A percentile compares a stretch with the other conserved stretches of the same genome.
Conservation (phyloP, 306 rosid genomes). For the Malus sylvestris region DNA sequence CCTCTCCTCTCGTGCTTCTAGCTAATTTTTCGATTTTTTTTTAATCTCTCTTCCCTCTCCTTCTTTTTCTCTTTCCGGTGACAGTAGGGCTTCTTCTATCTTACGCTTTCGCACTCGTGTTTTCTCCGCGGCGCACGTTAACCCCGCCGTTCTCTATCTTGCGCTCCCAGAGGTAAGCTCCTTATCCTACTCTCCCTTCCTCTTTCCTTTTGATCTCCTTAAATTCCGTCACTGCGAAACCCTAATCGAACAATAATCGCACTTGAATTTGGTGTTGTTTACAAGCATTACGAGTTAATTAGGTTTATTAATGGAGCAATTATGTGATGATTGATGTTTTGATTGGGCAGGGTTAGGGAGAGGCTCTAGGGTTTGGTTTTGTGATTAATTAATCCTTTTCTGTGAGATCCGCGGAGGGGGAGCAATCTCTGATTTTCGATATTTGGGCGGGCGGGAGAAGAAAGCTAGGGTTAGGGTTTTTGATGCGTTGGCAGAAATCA, state of each 20-base stretch:
- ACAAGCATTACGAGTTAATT: background rate
- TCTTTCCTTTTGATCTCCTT: background rate
- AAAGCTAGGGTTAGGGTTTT: slow-evolving; percentile 42
- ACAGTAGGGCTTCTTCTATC: slow-evolving; percentile 45
- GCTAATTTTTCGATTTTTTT: slow-evolving; percentile 14
- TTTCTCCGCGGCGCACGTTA: slow-evolving; percentile 26
- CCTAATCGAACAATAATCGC: slow-evolving; percentile 21
- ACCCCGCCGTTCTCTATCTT: slow-evolving; percentile 30
- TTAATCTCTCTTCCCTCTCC: background rate
- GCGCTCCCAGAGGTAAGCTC: slow-evolving; percentile 24
- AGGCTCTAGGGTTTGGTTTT: slow-evolving; percentile 14
- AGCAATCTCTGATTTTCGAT: background rate
- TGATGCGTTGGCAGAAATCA: slow-evolving; percentile 58
- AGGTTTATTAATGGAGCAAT: slow-evolving; percentile 8
- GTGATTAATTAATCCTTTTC: background rate
- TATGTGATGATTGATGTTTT: background rate
- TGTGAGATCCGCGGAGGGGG: slow-evolving; percentile 26
- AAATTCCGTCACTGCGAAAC: slow-evolving; percentile 9
- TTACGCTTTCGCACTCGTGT: slow-evolving; percentile 17
- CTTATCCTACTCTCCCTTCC: slow-evolving; percentile 4
- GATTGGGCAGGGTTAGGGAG: slow-evolving; percentile 32
- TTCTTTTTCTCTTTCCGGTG: slow-evolving; percentile 18
- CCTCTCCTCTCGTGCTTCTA: slow-evolving; percentile 5
- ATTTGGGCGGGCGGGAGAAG: slow-evolving; percentile 14
- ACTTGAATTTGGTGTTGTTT: background rate